phyloP scores from a whole-genome alignment of 2,329 filamentous ascomycete genomes.

The Diplodia mutila region DNA sequence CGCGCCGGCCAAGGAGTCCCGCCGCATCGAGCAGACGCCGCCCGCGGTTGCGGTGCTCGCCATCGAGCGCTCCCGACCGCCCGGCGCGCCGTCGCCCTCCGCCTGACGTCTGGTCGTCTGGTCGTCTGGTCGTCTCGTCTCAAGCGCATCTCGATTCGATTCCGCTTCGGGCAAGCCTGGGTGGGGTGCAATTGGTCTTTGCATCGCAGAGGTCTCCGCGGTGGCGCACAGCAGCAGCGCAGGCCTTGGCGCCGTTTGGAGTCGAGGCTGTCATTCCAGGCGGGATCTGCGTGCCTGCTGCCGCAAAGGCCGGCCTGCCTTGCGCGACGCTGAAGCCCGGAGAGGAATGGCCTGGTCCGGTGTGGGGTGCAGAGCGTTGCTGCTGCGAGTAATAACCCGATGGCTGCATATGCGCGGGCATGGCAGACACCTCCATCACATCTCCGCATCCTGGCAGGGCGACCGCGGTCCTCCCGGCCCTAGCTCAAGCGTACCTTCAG shows the following conservation, averaged over 20 bases:
- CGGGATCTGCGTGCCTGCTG: slow-evolving; percentile 26
- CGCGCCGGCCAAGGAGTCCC: background rate
- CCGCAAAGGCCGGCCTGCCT: background rate
- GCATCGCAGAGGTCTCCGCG: too few species aligned
- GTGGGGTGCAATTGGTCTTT: slow-evolving; percentile 8
- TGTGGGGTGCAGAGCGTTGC: slow-evolving; percentile 24
- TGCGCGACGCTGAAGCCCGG: slow-evolving; percentile 4
- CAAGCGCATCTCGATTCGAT: background rate
- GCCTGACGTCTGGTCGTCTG: too few species aligned
- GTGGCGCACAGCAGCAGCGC: slow-evolving; percentile 11
- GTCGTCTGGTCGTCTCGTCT: too few species aligned
- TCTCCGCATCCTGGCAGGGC: background rate
- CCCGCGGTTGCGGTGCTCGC: slow-evolving; percentile 20
- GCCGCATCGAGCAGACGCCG: slow-evolving; percentile 2
- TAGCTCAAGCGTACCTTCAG: background rate
- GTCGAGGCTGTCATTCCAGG: slow-evolving; percentile 25
- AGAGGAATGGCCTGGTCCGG: slow-evolving; percentile 20
- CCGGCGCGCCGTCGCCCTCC: background rate
- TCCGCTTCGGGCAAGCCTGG: slow-evolving; percentile 18
- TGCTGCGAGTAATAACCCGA: slow-evolving; percentile 24
- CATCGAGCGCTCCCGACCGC: too few species aligned
- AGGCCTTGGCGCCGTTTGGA: slow-evolving; percentile 26
- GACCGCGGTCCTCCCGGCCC: background rate
- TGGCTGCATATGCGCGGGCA: slow-evolving; percentile 17
- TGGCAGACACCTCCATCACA: too few species aligned